phyloP scores from a whole-genome alignment of 1,284 basidiomycete genomes.

The Trametes polyzona region DNA sequence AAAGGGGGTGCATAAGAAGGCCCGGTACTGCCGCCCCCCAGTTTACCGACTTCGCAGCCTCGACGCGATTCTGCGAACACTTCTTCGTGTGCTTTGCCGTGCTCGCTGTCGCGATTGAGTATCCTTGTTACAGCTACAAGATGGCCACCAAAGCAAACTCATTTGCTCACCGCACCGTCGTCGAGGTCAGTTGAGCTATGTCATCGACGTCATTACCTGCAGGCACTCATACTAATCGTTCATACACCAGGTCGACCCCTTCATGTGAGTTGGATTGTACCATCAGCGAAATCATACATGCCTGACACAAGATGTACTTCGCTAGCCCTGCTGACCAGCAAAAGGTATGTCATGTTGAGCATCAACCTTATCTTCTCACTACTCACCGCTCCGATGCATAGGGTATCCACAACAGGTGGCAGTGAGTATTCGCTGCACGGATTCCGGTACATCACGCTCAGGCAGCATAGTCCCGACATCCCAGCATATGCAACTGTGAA shows the following conservation, averaged over 20 bases:
- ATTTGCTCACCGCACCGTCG: constrained; percentile 28
- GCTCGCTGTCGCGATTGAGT: no score
- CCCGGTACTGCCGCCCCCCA: no score
- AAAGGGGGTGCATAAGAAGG: not conserved
- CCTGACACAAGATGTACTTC: not conserved
- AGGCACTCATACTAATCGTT: not conserved
- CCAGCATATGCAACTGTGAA: constrained; percentile 67
- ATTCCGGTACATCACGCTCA: not conserved
- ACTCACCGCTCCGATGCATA: constrained; percentile 27
- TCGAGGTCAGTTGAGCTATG: constrained; percentile 36
- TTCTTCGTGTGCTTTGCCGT: not conserved
- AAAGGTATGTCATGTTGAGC: constrained; percentile 44
- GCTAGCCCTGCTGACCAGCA: constrained; percentile 63
- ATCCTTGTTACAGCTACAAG: no score
- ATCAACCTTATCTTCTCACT: not conserved
- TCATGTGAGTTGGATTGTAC: constrained; percentile 48
- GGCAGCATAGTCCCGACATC: constrained; percentile 59
- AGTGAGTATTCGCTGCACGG: constrained; percentile 47
- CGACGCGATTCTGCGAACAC: not conserved
- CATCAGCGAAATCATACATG: no score
- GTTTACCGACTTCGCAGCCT: not conserved
- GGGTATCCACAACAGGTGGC: constrained; percentile 76
- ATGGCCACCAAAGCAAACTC: constrained; percentile 31
- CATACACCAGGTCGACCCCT: constrained; percentile 56
- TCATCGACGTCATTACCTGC: not conserved